A percentile compares a stretch with the other conserved stretches of the same genome.
These are phyloP conservation scores for Amaranthus hypochondriacus DNA, from an alignment of 148 eudicot species.

Conservation along the genomic window DNA sequence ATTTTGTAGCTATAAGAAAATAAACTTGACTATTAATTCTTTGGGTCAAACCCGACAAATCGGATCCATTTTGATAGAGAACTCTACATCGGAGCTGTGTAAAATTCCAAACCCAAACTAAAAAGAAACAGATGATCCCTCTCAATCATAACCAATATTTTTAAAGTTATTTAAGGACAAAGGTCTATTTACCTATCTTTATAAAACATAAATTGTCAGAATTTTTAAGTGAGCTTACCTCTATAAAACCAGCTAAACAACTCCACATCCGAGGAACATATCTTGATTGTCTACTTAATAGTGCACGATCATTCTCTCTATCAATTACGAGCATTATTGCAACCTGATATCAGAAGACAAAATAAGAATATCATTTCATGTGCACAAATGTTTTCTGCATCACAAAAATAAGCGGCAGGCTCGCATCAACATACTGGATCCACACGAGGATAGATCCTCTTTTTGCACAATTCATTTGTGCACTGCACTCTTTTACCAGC, in stretches of 20 bases:
- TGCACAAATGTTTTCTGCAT: neutral
- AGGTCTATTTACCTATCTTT: neutral
- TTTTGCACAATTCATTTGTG: slow-evolving; percentile 70
- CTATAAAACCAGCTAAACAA: slow-evolving; percentile 93
- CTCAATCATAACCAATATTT: neutral
- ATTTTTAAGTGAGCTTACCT: slow-evolving; percentile 40
- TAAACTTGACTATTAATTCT: too few relatives aligned
- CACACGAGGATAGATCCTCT: slow-evolving; percentile 87
- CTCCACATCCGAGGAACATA: slow-evolving; percentile 99
- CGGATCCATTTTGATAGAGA: too few relatives aligned
- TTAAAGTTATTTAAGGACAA: neutral
- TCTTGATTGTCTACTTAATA: slow-evolving; percentile 83
- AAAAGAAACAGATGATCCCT: neutral
- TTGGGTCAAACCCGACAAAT: too few relatives aligned
- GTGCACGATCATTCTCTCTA: slow-evolving; percentile 81
- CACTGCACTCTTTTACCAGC: slow-evolving; percentile 92
- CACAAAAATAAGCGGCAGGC: slow-evolving; percentile 8
- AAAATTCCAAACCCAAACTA: too few relatives aligned
- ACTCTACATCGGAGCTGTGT: too few relatives aligned
- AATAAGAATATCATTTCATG: slow-evolving; percentile 11
- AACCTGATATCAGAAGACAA: slow-evolving; percentile 47
- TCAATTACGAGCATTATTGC: slow-evolving; percentile 95
- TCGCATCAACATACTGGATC: slow-evolving; percentile 68
- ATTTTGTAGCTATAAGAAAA: too few relatives aligned
- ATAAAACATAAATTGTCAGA: neutral